These are phyloP conservation scores for Rosa chinensis DNA, from an alignment of 306 rosid genomes.

Conservation along the genomic window DNA sequence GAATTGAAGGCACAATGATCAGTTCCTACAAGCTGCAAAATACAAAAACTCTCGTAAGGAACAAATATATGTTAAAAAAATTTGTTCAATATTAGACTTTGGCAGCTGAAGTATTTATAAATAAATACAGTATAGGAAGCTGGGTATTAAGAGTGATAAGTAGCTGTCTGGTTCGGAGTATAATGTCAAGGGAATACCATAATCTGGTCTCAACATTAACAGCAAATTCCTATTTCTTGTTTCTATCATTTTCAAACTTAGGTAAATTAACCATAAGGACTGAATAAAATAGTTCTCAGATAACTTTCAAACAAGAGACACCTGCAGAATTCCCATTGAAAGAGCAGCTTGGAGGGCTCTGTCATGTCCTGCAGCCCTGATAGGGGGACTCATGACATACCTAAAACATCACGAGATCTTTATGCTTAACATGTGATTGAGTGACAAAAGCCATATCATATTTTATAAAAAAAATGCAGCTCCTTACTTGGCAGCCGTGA, in stretches of 20 bases:
- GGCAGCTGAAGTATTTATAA: background rate
- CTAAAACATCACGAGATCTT: slow-evolving; percentile 46
- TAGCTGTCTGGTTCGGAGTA: background rate
- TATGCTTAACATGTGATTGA: slow-evolving; percentile 5
- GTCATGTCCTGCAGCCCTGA: slow-evolving; percentile 74
- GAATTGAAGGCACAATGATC: slow-evolving; percentile 87
- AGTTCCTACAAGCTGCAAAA: slow-evolving; percentile 90
- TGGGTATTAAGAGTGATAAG: background rate
- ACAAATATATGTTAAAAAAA: background rate
- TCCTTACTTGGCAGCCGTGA: slow-evolving; percentile 76
- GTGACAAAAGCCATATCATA: background rate
- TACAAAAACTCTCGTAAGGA: slow-evolving; percentile 7
- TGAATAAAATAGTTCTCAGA: background rate
- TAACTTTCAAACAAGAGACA: slow-evolving; percentile 22
- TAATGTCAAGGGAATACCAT: background rate
- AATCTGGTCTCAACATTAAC: background rate
- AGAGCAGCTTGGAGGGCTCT: slow-evolving; percentile 96
- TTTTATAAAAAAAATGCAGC: slow-evolving; percentile 6
- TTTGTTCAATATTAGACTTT: background rate
- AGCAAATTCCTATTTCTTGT: background rate
- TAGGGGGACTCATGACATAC: slow-evolving; percentile 98
- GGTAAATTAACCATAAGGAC: background rate
- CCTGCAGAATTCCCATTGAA: slow-evolving; percentile 84
- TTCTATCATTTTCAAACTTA: background rate
- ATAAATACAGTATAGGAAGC: slow-evolving; percentile 10